Base-by-base conservation (phyloP, 2,329 filamentous ascomycete species). In the Pseudonectria foliicola region DNA sequence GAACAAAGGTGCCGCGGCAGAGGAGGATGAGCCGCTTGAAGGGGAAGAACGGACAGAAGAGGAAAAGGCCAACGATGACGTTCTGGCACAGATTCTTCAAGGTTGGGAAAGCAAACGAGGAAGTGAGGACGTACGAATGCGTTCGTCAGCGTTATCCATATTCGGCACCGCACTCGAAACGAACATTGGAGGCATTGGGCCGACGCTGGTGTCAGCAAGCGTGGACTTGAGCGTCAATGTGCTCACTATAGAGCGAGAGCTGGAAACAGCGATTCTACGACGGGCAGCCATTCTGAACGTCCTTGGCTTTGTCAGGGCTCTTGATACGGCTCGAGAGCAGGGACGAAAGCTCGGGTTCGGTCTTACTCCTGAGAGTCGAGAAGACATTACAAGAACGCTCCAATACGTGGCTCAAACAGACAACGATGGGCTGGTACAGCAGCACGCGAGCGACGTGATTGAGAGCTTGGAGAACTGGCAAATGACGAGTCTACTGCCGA, bases 31-130 rank as follows among this genome's bases (percentile, higher is more conserved):
- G 4, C 58, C 60, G 44, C 64, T 53, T 44, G 57, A 67, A 32
- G 75, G 67, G 16, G 70, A 74, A n/a, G 60, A 65, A 7, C 39
- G 63, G 5, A 59, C 63, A 1, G 61, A 66, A 25, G 62, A 64
- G 31, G 64, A 65, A 48, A 66, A 53, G 44, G 59, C 49, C 29
- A 68, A 61, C 40, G 69, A 69, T 37, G 76, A 68, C 21, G 65
- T 71, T 30, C 53, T 81, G 10, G 62, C 67, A 14, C 66, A 69
- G 39, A 84, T 86, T 39, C 66, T 85, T 1, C 62, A 70, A 11
- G 80, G 79, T 1, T 86, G 82, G 82, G 71, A 80, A 44, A 71
- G 77, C 42, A 78, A 75, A 37, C 63, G 70, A 12, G 80, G 79
- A 1, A 70, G 70, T 39, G 82, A 87, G 54, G 82, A 87, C 50